A percentile compares a stretch with the other conserved stretches of the same genome.
phyloP scores from a whole-genome alignment of 2,329 filamentous ascomycete species.

The Raffaelea albimanens region DNA sequence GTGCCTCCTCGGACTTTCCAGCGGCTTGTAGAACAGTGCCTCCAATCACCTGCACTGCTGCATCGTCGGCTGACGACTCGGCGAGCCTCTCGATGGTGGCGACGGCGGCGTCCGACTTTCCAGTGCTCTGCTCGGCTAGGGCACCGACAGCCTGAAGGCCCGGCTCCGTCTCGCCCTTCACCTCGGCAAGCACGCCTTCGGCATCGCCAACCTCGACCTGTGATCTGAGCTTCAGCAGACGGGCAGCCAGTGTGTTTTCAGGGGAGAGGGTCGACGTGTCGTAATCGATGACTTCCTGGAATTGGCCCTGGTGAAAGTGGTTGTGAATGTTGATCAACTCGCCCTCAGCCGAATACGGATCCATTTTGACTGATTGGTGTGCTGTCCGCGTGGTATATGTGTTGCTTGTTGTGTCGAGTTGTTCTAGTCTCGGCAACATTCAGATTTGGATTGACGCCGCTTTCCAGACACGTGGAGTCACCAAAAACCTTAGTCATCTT shows the following conservation, averaged over 20 bases:
- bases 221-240: constrained; percentile 70
- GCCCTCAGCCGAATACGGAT: constrained; percentile 61
- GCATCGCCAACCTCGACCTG: constrained; percentile 75
- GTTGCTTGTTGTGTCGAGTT: not conserved
- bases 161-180: constrained; percentile 53
- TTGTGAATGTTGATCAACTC: constrained; percentile 65
- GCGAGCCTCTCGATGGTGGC: constrained; percentile 57
- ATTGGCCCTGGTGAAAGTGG: constrained; percentile 72
- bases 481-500: too few relatives aligned
- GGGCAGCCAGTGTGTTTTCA: constrained; percentile 67
- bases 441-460: too few relatives aligned
- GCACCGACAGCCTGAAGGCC: constrained; percentile 70
- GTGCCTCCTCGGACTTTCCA: constrained; percentile 76
- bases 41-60: constrained; percentile 69
- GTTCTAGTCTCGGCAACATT: too few relatives aligned
- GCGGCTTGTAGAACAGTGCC: constrained; percentile 75
- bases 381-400: too few relatives aligned
- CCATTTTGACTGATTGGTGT: constrained; percentile 33
- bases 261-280: constrained; percentile 69
- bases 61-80: constrained; percentile 59
- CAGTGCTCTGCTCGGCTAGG: constrained; percentile 57
- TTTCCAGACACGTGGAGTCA: too few relatives aligned
- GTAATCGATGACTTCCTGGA: constrained; percentile 76
- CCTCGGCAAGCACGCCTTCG: constrained; percentile 60
- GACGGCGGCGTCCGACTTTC: constrained; percentile 53